Base-by-base conservation (phyloP, 2,329 filamentous ascomycete species). In the Phialophora macrospora region DNA sequence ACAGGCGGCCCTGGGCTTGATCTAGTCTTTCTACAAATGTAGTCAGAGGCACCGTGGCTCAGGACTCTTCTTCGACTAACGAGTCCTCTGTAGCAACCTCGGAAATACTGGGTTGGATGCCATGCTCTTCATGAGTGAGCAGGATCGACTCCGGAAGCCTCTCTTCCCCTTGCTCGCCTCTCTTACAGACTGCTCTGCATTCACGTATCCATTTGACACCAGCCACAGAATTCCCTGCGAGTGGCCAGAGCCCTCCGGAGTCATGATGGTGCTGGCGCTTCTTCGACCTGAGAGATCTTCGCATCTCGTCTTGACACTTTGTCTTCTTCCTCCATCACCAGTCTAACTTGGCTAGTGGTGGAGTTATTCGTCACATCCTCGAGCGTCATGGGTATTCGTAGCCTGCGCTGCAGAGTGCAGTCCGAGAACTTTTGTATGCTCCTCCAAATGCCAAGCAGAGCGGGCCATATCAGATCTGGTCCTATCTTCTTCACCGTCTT, bases 401-500 rank as follows among this genome's bases (percentile, higher is more conserved):
- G 14, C 38, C 38, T 44, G 38, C 14, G 6, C 38, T n/a, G 38
- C 38, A 44, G 48, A 28, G 22, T 51, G 48, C 9, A 14, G 20
- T 51, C 22, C 11, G 1, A 51, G 41, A 46, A 49, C 56, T 24
- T n/a, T 52, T 51, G 11, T 34, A 54, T 60, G 46, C 48, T 22
- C 20, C 46, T 48, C 38, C 14, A 20, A 24, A 11, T 20, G 9
- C 12, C 20, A 24, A 51, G 30, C 11, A 41, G 34, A 17, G 38
- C 38, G 38, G 38, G 17, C 38, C 5, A 44, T 20, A 44, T n/a
- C 38, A 17, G 5, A n/a, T 55, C n/a, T 34, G 24, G 30, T 28
- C 12, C 28, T 28, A 11, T 34, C 11, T 52, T 54, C 48, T 70
- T 77, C 84, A 94, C 83, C 91, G 85, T 78, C 91, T 87, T 28